These are phyloP conservation scores for Talaromyces sp. DNA, from an alignment of 2,329 filamentous ascomycete genomes.

Conservation along the genomic window DNA sequence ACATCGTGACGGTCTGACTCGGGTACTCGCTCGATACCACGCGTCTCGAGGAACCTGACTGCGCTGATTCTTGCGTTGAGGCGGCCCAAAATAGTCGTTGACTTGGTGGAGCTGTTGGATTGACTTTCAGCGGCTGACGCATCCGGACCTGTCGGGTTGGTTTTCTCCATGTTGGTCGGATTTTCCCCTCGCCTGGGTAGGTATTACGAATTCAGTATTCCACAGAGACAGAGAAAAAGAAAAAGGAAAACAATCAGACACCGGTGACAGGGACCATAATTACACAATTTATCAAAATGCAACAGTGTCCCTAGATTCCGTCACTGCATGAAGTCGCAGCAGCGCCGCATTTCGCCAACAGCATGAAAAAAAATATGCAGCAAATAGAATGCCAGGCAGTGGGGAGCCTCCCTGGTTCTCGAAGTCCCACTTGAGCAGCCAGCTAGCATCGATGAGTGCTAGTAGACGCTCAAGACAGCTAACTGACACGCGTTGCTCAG, in stretches of 20 bases:
- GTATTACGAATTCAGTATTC: background rate
- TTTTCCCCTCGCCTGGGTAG: background rate
- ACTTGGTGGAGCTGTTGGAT: background rate
- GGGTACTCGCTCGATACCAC: slow-evolving; percentile 13
- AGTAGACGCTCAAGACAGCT: background rate
- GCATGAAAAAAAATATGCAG: background rate
- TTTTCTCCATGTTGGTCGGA: slow-evolving; percentile 7
- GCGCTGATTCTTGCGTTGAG: slow-evolving; percentile 9
- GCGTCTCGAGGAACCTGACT: slow-evolving; percentile 8
- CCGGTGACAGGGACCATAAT: background rate
- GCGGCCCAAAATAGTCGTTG: background rate
- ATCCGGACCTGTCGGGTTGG: background rate
- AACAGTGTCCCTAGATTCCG: background rate
- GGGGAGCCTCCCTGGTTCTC: background rate
- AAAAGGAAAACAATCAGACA: background rate
- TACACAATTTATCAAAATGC: background rate
- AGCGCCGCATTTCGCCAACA: background rate
- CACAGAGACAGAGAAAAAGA: background rate
- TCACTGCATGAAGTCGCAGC: background rate
- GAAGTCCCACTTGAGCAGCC: background rate
- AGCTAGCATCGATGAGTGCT: background rate
- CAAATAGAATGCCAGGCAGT: background rate
- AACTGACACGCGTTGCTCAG: background rate
- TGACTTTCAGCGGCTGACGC: slow-evolving; percentile 3
- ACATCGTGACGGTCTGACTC: slow-evolving; percentile 9